phyloP scores from a whole-genome alignment of 2,329 filamentous ascomycete species.

The Xylaria sp. region DNA sequence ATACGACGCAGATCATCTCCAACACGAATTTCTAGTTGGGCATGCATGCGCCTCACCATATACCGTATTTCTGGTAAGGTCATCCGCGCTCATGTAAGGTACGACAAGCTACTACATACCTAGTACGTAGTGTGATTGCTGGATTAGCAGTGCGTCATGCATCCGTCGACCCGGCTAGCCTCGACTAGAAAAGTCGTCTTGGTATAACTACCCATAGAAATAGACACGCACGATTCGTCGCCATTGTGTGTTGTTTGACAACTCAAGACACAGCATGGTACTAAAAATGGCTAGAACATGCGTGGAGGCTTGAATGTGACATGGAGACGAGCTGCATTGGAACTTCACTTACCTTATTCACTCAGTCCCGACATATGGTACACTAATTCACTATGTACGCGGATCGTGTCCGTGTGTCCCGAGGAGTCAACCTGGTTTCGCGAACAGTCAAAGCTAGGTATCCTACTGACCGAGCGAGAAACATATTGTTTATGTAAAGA shows the following conservation, averaged over 20 bases:
- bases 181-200: not conserved
- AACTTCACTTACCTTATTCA: not conserved
- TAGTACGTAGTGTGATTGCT: not conserved
- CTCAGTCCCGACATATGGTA: too few species aligned
- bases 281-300: not conserved
- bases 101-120: not conserved
- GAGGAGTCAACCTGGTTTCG: not conserved
- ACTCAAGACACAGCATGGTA: not conserved
- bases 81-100: not conserved
- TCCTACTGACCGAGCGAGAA: not conserved
- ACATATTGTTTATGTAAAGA: not conserved
- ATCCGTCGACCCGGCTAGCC: not conserved
- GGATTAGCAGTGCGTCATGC: not conserved
- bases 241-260: conserved; percentile 5
- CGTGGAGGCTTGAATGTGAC: not conserved
- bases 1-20: conserved; percentile 4
- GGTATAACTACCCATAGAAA: not conserved
- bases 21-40: not conserved
- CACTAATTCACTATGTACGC: not conserved
- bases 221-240: not conserved
- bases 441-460: not conserved
- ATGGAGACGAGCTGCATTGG: not conserved
- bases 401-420: not conserved
- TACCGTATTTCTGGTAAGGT: not conserved
- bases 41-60: conserved; percentile 6